Evolutionary conservation across 2,329 filamentous ascomycete genomes (phyloP).

Genomic region (Raffaelea albimanens): DNA sequence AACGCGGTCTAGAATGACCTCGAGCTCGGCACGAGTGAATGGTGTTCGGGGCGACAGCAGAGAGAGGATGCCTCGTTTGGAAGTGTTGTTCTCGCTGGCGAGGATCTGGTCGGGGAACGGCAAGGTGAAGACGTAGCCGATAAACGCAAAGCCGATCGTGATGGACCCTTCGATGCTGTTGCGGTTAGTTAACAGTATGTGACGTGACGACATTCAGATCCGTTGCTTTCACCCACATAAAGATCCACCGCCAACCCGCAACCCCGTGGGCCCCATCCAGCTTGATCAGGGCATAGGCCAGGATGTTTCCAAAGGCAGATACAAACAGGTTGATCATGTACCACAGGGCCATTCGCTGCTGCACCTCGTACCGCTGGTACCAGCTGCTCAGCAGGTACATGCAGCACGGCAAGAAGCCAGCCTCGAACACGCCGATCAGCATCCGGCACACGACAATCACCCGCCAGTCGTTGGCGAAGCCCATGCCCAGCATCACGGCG

Average conservation of each 20-base stretch:
- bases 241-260: constrained; percentile 38
- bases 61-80: neutral
- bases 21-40: constrained; percentile 37
- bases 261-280: constrained; percentile 33
- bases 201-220: no score
- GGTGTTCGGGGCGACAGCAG: constrained; percentile 25
- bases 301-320: constrained; percentile 19
- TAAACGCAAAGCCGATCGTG: constrained; percentile 4
- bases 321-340: constrained; percentile 21
- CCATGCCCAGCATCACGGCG: constrained; percentile 11
- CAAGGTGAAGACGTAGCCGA: constrained; percentile 5
- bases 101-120: constrained; percentile 7
- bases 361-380: constrained; percentile 57
- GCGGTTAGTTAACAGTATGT: no score
- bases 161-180: constrained; percentile 5
- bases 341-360: constrained; percentile 37
- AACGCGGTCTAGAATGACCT: constrained; percentile 43
- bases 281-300: constrained; percentile 20
- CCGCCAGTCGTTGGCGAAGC: constrained; percentile 10
- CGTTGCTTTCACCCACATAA: constrained; percentile 20
- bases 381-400: constrained; percentile 52
- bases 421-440: constrained; percentile 41
- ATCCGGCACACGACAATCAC: constrained; percentile 24
- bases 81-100: neutral
- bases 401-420: constrained; percentile 48